These are phyloP conservation scores for Cetraspora pellucida DNA, from an alignment of 192 early-diverging fungal species.

Conservation along the genomic window DNA sequence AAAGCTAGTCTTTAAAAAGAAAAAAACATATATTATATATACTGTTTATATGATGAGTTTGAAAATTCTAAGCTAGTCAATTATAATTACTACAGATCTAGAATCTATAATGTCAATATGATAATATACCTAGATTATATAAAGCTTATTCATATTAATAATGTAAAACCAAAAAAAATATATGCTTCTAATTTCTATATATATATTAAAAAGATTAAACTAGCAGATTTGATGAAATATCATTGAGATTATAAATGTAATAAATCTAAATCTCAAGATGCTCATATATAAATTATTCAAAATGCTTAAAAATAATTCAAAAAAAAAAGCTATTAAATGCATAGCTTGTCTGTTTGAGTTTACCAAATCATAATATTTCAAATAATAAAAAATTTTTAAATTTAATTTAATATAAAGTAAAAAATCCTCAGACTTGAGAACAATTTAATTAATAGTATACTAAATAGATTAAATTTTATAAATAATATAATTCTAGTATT, in stretches of 20 bases:
- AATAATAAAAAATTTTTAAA: slow-evolving; percentile 26
- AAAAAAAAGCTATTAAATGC: slow-evolving; percentile 27
- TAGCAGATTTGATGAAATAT: background rate
- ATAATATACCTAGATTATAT: background rate
- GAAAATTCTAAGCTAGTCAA: background rate
- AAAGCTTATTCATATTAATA: background rate
- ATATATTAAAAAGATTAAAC: background rate
- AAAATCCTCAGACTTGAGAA: background rate
- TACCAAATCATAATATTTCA: slow-evolving; percentile 21
- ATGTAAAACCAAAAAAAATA: slow-evolving; percentile 15
- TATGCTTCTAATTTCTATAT: background rate
- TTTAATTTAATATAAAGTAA: background rate
- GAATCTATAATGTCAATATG: background rate
- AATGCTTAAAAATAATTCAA: background rate
- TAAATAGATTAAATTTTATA: background rate
- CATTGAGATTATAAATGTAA: slow-evolving; percentile 7
- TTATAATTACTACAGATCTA: slow-evolving; percentile 21
- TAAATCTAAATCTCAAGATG: slow-evolving; percentile 20
- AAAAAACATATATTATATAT: too few relatives aligned
- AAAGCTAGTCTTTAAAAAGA: background rate
- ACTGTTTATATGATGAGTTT: too few relatives aligned
- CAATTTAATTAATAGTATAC: background rate
- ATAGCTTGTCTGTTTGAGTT: slow-evolving; percentile 16
- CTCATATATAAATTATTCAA: slow-evolving; percentile 13
- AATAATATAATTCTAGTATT: background rate